Evolutionary conservation across 768 basidiomycete genomes (phyloP).

Genomic region (Sistotremastrum suecicum): DNA sequence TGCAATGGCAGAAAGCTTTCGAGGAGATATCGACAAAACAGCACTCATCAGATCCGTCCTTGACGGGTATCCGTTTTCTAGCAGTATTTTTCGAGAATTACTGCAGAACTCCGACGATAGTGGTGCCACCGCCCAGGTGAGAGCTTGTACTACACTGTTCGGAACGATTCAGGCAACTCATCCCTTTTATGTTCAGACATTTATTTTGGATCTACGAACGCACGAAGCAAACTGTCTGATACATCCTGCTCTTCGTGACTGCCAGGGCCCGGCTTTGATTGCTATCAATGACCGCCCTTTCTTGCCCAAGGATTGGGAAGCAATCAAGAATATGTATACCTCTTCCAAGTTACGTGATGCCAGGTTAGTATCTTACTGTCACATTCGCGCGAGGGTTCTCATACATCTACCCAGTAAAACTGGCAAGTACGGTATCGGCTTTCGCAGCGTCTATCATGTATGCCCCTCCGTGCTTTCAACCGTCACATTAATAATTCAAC

Average conservation of each 20-base stretch:
- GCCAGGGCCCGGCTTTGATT: constrained; percentile 32
- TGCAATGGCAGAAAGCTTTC: constrained; percentile 3
- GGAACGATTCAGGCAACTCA: too few species aligned
- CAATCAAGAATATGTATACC: constrained; percentile 26
- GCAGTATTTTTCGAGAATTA: constrained; percentile 3
- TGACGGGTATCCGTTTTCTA: constrained; percentile 5
- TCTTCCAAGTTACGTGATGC: constrained; percentile 33
- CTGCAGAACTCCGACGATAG: constrained; percentile 8
- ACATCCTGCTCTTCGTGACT: constrained; percentile 13
- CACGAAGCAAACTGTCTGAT: constrained; percentile 16
- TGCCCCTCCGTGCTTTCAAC: constrained; percentile 3
- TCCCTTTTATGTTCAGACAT: constrained; percentile 16
- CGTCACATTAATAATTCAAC: neutral
- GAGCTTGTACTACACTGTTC: too few species aligned
- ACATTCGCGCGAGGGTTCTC: too few species aligned
- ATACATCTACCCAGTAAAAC: constrained; percentile 23
- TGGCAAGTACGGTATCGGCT: constrained; percentile 39
- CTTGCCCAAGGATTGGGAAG: constrained; percentile 27
- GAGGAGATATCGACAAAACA: constrained; percentile 4
- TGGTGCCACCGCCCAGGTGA: constrained; percentile 5
- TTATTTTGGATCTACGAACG: constrained; percentile 26
- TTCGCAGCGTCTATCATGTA: constrained; percentile 38
- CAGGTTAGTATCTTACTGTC: constrained; percentile 18
- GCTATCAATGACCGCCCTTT: constrained; percentile 34
- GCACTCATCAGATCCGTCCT: constrained; percentile 4